Evolutionary conservation across 208 protist species (phyloP).

Genomic region (Naegleria lovaniensis): DNA sequence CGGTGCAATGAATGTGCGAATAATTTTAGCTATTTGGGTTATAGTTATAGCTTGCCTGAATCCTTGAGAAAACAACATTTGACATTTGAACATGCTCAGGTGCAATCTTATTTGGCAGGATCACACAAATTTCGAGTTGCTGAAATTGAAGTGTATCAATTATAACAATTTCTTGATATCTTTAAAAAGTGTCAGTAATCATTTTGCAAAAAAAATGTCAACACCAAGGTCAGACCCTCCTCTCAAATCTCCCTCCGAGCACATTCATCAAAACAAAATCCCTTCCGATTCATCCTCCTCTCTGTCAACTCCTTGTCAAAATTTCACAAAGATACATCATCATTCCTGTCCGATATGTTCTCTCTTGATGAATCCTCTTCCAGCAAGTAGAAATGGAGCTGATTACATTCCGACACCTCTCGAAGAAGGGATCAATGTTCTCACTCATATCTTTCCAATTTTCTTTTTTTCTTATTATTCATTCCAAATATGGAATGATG

Average conservation of each 20-base stretch:
- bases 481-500: neutral
- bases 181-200: too few relatives aligned
- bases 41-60: neutral
- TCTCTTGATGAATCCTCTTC: neutral
- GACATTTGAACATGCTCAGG: neutral
- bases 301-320: too few relatives aligned
- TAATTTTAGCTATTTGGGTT: neutral
- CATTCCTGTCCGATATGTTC: neutral
- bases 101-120: neutral
- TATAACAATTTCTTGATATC: too few relatives aligned
- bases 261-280: too few relatives aligned
- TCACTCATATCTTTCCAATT: neutral
- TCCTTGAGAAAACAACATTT: too few relatives aligned
- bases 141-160: constrained; percentile 15
- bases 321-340: too few relatives aligned
- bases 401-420: neutral
- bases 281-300: too few relatives aligned
- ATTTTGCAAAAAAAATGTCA: too few relatives aligned
- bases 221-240: too few relatives aligned
- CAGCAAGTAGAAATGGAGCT: neutral
- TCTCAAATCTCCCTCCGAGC: too few relatives aligned
- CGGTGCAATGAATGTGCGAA: neutral
- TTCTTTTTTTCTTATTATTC: neutral
- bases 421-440: neutral
- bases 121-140: neutral